phyloP scores from a whole-genome alignment of 2,329 filamentous ascomycete genomes.

The Penicillium palitans region DNA sequence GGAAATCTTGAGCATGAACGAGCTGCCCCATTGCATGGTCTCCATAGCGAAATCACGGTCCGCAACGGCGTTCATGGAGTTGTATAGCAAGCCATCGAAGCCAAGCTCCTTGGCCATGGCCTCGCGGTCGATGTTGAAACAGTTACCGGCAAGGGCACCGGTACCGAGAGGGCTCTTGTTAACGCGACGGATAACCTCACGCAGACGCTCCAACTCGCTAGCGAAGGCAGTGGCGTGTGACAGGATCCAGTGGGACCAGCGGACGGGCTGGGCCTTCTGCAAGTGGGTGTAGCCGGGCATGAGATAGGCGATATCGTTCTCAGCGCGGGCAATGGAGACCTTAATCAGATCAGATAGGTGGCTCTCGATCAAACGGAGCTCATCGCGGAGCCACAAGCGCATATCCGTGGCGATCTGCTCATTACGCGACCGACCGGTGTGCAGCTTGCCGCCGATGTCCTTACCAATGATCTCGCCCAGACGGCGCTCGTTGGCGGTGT shows the following conservation, averaged over 20 bases:
- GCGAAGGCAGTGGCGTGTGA: constrained; percentile 71
- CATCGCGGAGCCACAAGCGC: constrained; percentile 81
- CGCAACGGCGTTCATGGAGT: constrained; percentile 73
- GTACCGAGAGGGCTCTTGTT: constrained; percentile 71
- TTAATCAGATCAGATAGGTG: constrained; percentile 69
- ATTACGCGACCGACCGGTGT: constrained; percentile 83
- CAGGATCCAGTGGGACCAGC: constrained; percentile 80
- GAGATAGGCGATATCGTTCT: constrained; percentile 71
- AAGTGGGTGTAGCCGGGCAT: constrained; percentile 91
- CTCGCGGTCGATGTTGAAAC: constrained; percentile 77
- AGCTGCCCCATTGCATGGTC: constrained; percentile 75
- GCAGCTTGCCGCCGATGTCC: constrained; percentile 81
- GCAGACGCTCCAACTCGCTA: constrained; percentile 72
- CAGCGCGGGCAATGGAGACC: constrained; percentile 68
- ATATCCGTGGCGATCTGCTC: constrained; percentile 90
- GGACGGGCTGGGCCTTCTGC: constrained; percentile 77
- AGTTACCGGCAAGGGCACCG: constrained; percentile 77
- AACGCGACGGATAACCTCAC: constrained; percentile 71
- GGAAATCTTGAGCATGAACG: constrained; percentile 76
- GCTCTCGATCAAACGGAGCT: constrained; percentile 67
- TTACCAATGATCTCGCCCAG: constrained; percentile 84
- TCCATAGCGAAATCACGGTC: constrained; percentile 83
- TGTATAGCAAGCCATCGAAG: constrained; percentile 72
- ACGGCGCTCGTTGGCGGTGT: constrained; percentile 70
- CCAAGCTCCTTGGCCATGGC: constrained; percentile 77